Evolutionary conservation across 441 rosid species (phyloP).

Genomic region (Pelargonium myrrhifolium): DNA sequence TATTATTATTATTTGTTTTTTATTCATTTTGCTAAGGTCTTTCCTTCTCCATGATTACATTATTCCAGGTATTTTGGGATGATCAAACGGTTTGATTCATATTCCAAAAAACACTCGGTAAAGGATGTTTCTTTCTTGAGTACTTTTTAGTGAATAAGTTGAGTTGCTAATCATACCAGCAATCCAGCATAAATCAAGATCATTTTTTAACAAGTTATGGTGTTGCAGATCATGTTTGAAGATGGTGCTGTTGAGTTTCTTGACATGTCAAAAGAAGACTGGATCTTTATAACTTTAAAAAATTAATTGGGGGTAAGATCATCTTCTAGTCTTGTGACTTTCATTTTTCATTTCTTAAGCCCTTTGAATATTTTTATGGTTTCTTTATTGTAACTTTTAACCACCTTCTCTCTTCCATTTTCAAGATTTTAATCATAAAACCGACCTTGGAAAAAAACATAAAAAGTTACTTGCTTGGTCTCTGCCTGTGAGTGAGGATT

Average conservation of each 20-base stretch:
- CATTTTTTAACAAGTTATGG: not conserved
- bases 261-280: conserved; percentile 64
- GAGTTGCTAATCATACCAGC: not conserved
- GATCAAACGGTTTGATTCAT: conserved; percentile 50
- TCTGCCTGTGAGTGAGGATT: no score
- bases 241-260: conserved; percentile 50
- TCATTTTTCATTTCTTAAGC: not conserved
- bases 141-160: not conserved
- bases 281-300: conserved; percentile 47
- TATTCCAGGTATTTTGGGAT: conserved; percentile 56
- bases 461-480: no score
- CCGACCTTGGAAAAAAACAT: no score
- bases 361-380: no score
- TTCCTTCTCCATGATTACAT: conserved; percentile 4
- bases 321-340: not conserved
- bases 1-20: not conserved
- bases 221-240: conserved; percentile 61
- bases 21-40: no score
- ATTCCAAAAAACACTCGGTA: conserved; percentile 60
- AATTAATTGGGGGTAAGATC: not conserved
- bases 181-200: conserved; percentile 5
- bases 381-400: no score
- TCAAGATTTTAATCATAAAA: no score
- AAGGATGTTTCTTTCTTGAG: conserved; percentile 10
- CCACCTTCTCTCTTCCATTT: no score